Evolutionary conservation across 768 basidiomycete species (phyloP).

Genomic region (Mycena albidolilacea): DNA sequence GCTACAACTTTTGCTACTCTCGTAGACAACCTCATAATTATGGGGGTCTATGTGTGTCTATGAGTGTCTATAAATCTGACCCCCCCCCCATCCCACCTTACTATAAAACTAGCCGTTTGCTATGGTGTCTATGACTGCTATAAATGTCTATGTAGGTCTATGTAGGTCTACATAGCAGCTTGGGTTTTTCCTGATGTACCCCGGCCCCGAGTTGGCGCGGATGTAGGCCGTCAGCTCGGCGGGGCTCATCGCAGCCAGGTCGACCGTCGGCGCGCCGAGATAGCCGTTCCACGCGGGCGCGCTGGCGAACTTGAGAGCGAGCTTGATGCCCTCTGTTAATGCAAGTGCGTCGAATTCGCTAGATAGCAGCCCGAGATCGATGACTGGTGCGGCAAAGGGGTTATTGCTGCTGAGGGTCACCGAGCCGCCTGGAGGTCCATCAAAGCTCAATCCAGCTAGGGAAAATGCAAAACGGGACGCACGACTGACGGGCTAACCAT

Average conservation of each 20-base stretch:
- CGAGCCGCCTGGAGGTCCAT: conserved; percentile 6
- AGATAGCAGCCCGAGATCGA: neutral
- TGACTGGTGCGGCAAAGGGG: neutral
- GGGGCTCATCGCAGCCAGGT: conserved; percentile 3
- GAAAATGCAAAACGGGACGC: conserved; percentile 6
- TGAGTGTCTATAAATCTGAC: no score
- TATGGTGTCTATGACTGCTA: no score
- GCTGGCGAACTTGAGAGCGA: conserved; percentile 6
- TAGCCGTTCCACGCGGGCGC: conserved; percentile 1
- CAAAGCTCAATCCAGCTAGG: neutral
- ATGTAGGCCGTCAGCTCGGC: neutral
- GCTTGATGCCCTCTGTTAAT: neutral
- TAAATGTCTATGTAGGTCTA: no score
- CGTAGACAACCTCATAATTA: no score
- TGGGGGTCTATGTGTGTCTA: no score
- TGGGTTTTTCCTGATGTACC: no score
- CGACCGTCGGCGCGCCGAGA: conserved; percentile 8
- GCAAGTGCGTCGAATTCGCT: conserved; percentile 15
- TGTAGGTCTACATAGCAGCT: no score
- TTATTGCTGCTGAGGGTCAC: conserved; percentile 6
- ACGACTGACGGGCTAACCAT: conserved; percentile 17
- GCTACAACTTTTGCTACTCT: no score
- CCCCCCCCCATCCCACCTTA: no score
- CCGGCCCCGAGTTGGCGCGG: neutral
- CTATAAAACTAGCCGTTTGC: no score